Percentiles rank a stretch among this genome's conserved stretches.
Conservation (phyloP, 352 stramenopile species). For the Globisporangium alternatum region DNA sequence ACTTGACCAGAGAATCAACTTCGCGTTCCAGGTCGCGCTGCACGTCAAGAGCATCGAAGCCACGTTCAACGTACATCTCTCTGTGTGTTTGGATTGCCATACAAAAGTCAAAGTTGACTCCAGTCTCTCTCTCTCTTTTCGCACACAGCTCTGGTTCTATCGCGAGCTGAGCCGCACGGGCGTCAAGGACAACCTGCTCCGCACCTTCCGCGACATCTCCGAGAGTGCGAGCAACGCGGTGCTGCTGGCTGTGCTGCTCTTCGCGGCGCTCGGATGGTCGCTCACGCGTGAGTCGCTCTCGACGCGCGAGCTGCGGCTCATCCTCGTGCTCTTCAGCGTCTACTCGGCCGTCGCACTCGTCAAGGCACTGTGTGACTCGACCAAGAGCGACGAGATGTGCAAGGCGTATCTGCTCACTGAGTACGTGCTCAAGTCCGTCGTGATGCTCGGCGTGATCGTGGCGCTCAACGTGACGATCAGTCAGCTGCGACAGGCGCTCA, state of each 20-base stretch:
- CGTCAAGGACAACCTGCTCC: conserved; percentile 25
- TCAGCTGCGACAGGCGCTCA: conserved; percentile 42
- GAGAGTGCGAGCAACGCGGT: conserved; percentile 39
- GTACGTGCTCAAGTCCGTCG: conserved; percentile 60
- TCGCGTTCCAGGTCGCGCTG: conserved; percentile 46
- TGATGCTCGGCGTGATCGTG: conserved; percentile 63
- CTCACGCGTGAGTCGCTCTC: conserved; percentile 48
- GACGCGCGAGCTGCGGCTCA: conserved; percentile 33
- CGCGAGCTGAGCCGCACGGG: conserved; percentile 38
- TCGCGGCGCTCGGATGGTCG: conserved; percentile 62
- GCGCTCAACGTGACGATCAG: conserved; percentile 69
- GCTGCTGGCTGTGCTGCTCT: conserved; percentile 44
- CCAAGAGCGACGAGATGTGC: conserved; percentile 46
- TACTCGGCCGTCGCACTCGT: conserved; percentile 39
- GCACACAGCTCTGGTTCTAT: conserved; percentile 45
- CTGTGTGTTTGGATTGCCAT: neutral
- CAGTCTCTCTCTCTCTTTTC: neutral
- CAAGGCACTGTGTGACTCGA: conserved; percentile 41
- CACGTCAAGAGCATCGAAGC: conserved; percentile 53
- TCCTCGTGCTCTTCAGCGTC: conserved; percentile 33
- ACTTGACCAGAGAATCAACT: conserved; percentile 41
- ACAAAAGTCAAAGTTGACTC: neutral
- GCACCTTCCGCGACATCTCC: conserved; percentile 27
- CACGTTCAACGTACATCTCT: conserved; percentile 31
- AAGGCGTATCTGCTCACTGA: conserved; percentile 63